Evolutionary conservation across 306 rosid species (phyloP).

Genomic region (Lathyrus oleraceus): DNA sequence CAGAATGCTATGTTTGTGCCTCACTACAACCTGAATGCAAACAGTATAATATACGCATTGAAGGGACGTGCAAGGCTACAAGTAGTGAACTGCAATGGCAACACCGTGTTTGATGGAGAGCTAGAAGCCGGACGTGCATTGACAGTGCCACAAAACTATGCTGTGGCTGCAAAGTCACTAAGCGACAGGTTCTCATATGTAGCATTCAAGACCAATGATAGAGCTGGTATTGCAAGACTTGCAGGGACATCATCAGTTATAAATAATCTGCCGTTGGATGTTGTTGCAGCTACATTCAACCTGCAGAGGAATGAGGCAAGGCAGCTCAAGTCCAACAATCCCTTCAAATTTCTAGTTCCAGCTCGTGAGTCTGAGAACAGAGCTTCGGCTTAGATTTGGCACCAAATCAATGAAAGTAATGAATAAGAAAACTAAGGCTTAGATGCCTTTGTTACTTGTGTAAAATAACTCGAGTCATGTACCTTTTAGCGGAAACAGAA

Average conservation of each 20-base stretch:
- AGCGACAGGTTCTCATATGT: constrained; percentile 49
- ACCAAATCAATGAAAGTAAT: not conserved
- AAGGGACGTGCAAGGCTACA: constrained; percentile 54
- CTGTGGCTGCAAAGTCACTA: constrained; percentile 39
- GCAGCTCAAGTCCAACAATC: constrained; percentile 47
- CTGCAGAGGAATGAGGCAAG: constrained; percentile 39
- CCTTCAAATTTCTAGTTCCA: constrained; percentile 33
- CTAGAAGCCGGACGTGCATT: constrained; percentile 44
- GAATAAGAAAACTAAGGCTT: constrained; percentile 32
- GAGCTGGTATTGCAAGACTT: constrained; percentile 41
- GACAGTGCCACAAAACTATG: constrained; percentile 64
- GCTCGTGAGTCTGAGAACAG: constrained; percentile 28
- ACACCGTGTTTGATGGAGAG: constrained; percentile 43
- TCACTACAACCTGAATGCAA: constrained; percentile 63
- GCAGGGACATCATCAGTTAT: constrained; percentile 45
- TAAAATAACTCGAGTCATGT: not conserved
- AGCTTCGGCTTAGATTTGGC: constrained; percentile 20
- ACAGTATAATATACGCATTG: constrained; percentile 44
- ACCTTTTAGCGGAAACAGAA: constrained; percentile 27
- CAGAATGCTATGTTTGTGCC: constrained; percentile 61
- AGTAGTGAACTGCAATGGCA: constrained; percentile 60
- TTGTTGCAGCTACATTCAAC: constrained; percentile 41
- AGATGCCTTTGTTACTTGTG: constrained; percentile 14
- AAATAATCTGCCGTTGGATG: constrained; percentile 47
- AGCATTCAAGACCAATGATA: constrained; percentile 59